These are phyloP conservation scores for Dalechampia spathulata DNA, from an alignment of 441 rosid genomes.

Conservation along the genomic window DNA sequence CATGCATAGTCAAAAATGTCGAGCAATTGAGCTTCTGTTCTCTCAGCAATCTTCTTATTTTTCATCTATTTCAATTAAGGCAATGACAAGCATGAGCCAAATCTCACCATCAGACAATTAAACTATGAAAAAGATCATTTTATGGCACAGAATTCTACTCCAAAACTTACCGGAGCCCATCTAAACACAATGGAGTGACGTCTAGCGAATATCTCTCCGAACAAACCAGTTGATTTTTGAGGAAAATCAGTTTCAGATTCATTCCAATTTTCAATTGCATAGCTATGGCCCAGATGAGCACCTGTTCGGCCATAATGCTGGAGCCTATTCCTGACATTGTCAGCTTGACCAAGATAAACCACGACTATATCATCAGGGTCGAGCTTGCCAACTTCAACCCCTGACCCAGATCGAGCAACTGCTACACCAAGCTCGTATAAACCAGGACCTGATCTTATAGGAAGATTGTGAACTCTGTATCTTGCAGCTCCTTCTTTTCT, in stretches of 20 bases:
- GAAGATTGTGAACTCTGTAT: constrained; percentile 66
- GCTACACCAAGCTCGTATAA: constrained; percentile 65
- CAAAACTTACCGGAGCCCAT: constrained; percentile 71
- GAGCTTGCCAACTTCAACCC: constrained; percentile 26
- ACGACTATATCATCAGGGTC: constrained; percentile 32
- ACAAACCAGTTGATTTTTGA: constrained; percentile 29
- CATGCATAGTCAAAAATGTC: constrained; percentile 76
- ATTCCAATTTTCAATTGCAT: constrained; percentile 8
- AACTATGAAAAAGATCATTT: too few relatives aligned
- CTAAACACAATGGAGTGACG: constrained; percentile 47
- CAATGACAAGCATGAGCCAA: background rate
- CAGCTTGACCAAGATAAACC: constrained; percentile 63
- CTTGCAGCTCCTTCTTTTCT: constrained; percentile 53
- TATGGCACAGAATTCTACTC: too few relatives aligned
- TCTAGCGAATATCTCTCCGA: constrained; percentile 46
- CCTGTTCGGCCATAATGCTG: constrained; percentile 58
- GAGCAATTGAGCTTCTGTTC: constrained; percentile 51
- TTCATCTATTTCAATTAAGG: constrained; percentile 39
- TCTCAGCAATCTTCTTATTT: constrained; percentile 50
- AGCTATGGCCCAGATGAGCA: constrained; percentile 43
- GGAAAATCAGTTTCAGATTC: constrained; percentile 12
- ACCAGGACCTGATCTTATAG: constrained; percentile 40
- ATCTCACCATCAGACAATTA: too few relatives aligned
- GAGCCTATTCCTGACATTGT: constrained; percentile 53
- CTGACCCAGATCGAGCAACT: constrained; percentile 18